Percentiles rank a stretch among this genome's conserved stretches.
These are phyloP conservation scores for Leavenworthia alabamica DNA, from an alignment of 345 rosid genomes.

Conservation along the genomic window DNA sequence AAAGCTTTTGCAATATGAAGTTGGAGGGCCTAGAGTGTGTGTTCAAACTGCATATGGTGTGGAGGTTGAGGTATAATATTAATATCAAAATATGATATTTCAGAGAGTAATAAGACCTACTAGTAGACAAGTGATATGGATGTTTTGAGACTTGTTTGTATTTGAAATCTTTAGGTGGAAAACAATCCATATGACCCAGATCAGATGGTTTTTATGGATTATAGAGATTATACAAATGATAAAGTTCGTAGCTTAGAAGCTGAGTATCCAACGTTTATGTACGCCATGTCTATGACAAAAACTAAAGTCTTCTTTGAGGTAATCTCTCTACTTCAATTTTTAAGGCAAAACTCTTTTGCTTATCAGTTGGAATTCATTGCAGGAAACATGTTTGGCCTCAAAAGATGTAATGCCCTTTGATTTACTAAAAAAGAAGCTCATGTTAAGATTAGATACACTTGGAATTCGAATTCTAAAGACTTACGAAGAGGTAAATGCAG, in stretches of 20 bases:
- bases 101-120: background rate
- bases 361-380: constrained; percentile 25
- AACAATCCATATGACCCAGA: constrained; percentile 87
- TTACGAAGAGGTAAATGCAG: constrained; percentile 67
- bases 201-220: constrained; percentile 98
- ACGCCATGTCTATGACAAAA: constrained; percentile 79
- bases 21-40: constrained; percentile 93
- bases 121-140: background rate
- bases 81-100: constrained; percentile 7
- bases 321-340: constrained; percentile 14
- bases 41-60: constrained; percentile 96
- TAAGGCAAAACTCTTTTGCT: constrained; percentile 3
- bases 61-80: constrained; percentile 87
- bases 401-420: constrained; percentile 88
- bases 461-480: constrained; percentile 61
- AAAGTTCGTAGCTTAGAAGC: constrained; percentile 51
- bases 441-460: constrained; percentile 66
- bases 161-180: constrained; percentile 61
- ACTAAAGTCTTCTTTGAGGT: constrained; percentile 93
- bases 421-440: constrained; percentile 64
- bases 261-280: constrained; percentile 81
- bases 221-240: constrained; percentile 60
- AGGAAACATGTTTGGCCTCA: constrained; percentile 98
- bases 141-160: constrained; percentile 1
- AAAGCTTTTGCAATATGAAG: constrained; percentile 86